These are phyloP conservation scores for Globisporangium nunn DNA, from an alignment of 352 stramenopile genomes.

Conservation along the genomic window DNA sequence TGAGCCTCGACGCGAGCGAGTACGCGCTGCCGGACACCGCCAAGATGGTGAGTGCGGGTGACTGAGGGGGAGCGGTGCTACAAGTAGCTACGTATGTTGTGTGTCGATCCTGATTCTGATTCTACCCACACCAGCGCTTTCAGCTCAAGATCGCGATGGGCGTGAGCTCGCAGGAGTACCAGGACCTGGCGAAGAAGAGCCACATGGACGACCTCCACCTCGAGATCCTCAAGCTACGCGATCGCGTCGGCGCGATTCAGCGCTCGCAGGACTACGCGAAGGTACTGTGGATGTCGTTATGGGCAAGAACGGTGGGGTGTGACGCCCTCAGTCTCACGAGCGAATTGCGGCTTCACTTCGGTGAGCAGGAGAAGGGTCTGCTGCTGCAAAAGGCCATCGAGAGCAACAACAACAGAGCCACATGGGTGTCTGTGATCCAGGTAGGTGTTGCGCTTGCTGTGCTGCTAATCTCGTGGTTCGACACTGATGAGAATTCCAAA, in stretches of 20 bases:
- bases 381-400: conserved; percentile 67
- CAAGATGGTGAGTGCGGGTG: conserved; percentile 41
- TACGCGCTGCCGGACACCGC: conserved; percentile 46
- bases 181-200: conserved; percentile 75
- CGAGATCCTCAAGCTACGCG: conserved; percentile 71
- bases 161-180: conserved; percentile 69
- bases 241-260: conserved; percentile 75
- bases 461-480: too few species aligned
- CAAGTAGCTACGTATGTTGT: too few species aligned
- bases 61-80: not conserved
- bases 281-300: conserved; percentile 16
- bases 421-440: conserved; percentile 80
- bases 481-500: too few species aligned
- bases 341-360: not conserved
- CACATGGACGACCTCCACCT: conserved; percentile 78
- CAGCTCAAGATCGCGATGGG: conserved; percentile 63
- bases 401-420: conserved; percentile 68
- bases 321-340: not conserved
- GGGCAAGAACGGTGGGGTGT: too few species aligned
- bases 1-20: conserved; percentile 60
- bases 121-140: conserved; percentile 35
- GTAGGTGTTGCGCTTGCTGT: conserved; percentile 9
- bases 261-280: conserved; percentile 83
- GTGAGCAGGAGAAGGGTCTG: conserved; percentile 52
- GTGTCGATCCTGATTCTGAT: too few species aligned